Evolutionary conservation across 306 rosid genomes (phyloP).

Genomic region (Arachis hypogaea): DNA sequence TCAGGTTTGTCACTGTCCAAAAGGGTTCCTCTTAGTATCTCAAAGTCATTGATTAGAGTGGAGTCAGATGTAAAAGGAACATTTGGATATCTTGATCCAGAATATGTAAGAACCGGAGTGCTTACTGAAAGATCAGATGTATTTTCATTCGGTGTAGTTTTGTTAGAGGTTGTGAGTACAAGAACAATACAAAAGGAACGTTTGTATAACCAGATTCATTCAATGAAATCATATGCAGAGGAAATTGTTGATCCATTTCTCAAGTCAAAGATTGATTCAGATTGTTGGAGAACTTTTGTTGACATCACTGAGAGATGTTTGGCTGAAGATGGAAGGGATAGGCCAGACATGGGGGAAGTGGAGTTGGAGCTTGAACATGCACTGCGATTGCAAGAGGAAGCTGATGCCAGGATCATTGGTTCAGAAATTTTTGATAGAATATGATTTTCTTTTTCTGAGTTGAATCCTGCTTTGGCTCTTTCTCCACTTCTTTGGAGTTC

Average conservation of each 20-base stretch:
- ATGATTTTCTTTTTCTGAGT: no score
- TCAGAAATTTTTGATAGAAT: no score
- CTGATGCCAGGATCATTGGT: background rate
- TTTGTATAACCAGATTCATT: no score
- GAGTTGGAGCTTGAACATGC: conserved; percentile 38
- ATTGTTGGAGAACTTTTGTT: conserved; percentile 26
- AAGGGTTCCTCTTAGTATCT: no score
- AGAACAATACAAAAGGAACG: no score
- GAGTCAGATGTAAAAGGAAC: conserved; percentile 2
- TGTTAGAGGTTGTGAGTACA: no score
- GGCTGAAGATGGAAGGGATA: background rate
- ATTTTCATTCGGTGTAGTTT: background rate
- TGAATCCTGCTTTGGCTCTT: no score
- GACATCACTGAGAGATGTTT: conserved; percentile 22
- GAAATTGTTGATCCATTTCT: conserved; percentile 1
- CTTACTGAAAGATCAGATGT: background rate
- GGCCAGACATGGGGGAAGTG: conserved; percentile 47
- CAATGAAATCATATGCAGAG: no score
- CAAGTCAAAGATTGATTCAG: conserved; percentile 34
- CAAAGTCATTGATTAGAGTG: no score
- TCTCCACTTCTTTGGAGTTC: no score
- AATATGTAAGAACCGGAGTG: background rate
- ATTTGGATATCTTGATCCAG: background rate
- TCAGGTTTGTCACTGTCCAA: background rate
- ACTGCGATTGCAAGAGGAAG: conserved; percentile 20